Evolutionary conservation across 345 rosid species (phyloP).

Genomic region (Firmiana major): DNA sequence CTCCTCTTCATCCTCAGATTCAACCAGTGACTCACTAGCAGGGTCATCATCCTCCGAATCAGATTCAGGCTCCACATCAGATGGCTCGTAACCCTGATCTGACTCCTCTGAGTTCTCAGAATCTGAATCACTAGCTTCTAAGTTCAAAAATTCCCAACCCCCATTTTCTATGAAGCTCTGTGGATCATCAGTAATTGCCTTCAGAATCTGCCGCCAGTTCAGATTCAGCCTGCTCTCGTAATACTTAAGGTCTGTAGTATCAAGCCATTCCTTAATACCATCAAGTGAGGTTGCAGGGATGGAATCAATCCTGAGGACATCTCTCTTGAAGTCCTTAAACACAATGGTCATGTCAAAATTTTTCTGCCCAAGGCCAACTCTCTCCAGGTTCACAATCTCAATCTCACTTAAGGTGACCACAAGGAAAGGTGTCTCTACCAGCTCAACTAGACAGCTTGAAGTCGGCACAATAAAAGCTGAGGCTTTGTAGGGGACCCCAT

Average conservation of each 20-base stretch:
- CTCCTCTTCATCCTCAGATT: slow-evolving; percentile 83
- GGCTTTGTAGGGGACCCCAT: slow-evolving; percentile 81
- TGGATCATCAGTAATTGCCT: slow-evolving; percentile 87
- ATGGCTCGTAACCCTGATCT: slow-evolving; percentile 82
- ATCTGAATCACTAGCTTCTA: slow-evolving; percentile 88
- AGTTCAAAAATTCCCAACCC: slow-evolving; percentile 90
- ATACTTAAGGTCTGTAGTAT: slow-evolving; percentile 83
- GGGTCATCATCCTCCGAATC: slow-evolving; percentile 72
- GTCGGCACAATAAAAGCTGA: slow-evolving; percentile 84
- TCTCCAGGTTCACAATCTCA: slow-evolving; percentile 93
- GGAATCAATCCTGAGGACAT: slow-evolving; percentile 79
- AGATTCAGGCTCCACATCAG: slow-evolving; percentile 76
- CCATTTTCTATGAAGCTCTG: slow-evolving; percentile 80
- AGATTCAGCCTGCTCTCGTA: slow-evolving; percentile 92
- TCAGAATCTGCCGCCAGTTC: slow-evolving; percentile 87
- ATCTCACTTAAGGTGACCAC: slow-evolving; percentile 86
- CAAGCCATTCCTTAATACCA: slow-evolving; percentile 92
- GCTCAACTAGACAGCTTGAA: slow-evolving; percentile 84
- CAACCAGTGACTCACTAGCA: slow-evolving; percentile 73
- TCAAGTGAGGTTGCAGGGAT: slow-evolving; percentile 77
- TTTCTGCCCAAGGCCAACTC: slow-evolving; percentile 91
- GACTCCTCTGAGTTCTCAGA: slow-evolving; percentile 77
- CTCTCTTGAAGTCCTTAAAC: slow-evolving; percentile 90
- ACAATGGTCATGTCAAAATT: slow-evolving; percentile 89
- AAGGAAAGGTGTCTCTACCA: slow-evolving; percentile 71